phyloP scores from a whole-genome alignment of 2,329 filamentous ascomycete genomes.

The Apiospora arundinis region DNA sequence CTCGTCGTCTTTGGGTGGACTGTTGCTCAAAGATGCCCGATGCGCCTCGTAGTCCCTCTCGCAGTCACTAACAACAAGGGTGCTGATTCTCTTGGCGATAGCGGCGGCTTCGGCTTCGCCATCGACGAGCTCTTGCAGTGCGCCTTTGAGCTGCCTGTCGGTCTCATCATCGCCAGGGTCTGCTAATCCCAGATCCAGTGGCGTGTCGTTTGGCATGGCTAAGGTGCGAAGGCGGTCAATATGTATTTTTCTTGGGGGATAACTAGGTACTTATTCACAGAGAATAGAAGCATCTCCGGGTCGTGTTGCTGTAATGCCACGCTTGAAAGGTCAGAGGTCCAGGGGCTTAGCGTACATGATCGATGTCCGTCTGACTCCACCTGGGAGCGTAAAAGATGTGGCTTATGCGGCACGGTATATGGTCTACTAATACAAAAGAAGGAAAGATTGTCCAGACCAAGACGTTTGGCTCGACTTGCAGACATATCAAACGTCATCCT shows the following conservation, averaged over 20 bases:
- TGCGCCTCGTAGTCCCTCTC: not conserved
- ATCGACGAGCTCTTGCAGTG: not conserved
- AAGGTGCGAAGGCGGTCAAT: not conserved
- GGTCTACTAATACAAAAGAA: too few species aligned
- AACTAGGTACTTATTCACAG: too few species aligned
- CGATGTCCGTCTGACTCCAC: too few species aligned
- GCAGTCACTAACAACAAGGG: not conserved
- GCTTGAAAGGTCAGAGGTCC: not conserved
- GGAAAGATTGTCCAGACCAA: too few species aligned
- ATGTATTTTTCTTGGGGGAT: not conserved
- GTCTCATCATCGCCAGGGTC: not conserved
- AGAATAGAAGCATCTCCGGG: not conserved
- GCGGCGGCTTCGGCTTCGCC: not conserved
- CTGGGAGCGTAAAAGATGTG: not conserved
- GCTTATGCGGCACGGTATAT: not conserved
- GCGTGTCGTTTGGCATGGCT: not conserved
- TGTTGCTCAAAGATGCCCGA: not conserved
- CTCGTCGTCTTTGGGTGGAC: not conserved
- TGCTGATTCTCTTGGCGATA: not conserved
- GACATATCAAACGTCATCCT: too few species aligned
- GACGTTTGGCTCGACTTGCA: too few species aligned
- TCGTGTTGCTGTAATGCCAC: not conserved
- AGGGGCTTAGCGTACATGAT: not conserved
- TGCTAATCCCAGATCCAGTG: not conserved
- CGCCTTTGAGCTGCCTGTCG: constrained; percentile 6